These are phyloP conservation scores for Taphrina pruni DNA, from an alignment of 1,139 yeast genomes.

Conservation along the genomic window DNA sequence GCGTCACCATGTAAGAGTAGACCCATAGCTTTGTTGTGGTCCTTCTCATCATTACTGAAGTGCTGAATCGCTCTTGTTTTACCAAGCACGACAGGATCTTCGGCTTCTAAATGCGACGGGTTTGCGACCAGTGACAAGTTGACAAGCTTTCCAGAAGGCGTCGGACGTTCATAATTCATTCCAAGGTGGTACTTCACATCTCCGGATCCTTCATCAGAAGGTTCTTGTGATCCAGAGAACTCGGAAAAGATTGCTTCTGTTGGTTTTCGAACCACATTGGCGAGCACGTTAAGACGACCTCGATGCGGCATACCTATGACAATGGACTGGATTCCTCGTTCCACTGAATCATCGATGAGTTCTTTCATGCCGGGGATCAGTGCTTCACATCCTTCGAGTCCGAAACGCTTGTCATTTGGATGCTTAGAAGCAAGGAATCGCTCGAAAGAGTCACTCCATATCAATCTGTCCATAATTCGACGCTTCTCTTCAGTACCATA, in stretches of 20 bases:
- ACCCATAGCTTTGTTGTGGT: slow-evolving; percentile 84
- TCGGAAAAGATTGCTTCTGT: slow-evolving; percentile 97
- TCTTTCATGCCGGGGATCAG: slow-evolving; percentile 97
- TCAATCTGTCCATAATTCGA: slow-evolving; percentile 92
- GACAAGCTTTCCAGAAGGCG: slow-evolving; percentile 96
- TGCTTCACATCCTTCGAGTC: slow-evolving; percentile 97
- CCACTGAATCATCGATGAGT: slow-evolving; percentile 90
- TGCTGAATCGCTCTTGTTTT: slow-evolving; percentile 96
- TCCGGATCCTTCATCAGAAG: slow-evolving; percentile 87
- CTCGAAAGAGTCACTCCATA: slow-evolving; percentile 96
- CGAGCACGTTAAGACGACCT: slow-evolving; percentile 96
- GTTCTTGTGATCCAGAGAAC: slow-evolving; percentile 85
- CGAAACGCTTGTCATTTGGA: slow-evolving; percentile 98
- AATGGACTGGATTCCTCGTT: slow-evolving; percentile 89
- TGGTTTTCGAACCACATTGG: slow-evolving; percentile 97
- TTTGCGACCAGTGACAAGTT: slow-evolving; percentile 95
- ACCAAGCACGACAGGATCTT: slow-evolving; percentile 98
- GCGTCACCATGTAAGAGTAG: slow-evolving; percentile 98
- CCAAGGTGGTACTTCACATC: slow-evolving; percentile 99
- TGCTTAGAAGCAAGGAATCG: slow-evolving; percentile 89
- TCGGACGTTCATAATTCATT: slow-evolving; percentile 98
- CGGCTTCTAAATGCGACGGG: slow-evolving; percentile 98
- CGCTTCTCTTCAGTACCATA: slow-evolving; percentile 89
- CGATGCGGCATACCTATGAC: slow-evolving; percentile 99
- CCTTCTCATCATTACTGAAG: slow-evolving; percentile 83